Evolutionary conservation across 148 eudicot genomes (phyloP).

Genomic region (Vaccinium corymbosum): DNA sequence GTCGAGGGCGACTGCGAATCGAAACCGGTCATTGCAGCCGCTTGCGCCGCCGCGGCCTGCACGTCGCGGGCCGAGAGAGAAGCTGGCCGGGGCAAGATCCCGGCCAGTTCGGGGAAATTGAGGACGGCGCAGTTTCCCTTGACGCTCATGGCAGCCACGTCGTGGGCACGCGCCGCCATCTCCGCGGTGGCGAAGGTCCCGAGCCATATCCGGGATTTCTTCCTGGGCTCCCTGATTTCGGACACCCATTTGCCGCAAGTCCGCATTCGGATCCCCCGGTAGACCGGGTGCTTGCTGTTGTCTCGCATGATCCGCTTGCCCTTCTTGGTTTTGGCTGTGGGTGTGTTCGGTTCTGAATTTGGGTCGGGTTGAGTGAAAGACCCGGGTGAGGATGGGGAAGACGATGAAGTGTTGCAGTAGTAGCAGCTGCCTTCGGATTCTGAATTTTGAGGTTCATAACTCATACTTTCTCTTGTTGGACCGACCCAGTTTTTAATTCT

Average conservation of each 20-base stretch:
- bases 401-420: neutral
- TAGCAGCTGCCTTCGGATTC: conserved; percentile 15
- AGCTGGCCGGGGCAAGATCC: conserved; percentile 53
- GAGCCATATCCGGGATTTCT: conserved; percentile 85
- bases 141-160: conserved; percentile 70
- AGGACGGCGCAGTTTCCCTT: conserved; percentile 74
- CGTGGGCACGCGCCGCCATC: conserved; percentile 92
- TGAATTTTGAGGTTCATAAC: neutral
- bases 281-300: conserved; percentile 47
- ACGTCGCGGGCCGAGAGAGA: conserved; percentile 64
- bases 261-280: conserved; percentile 73
- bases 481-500: neutral
- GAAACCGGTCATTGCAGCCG: conserved; percentile 66
- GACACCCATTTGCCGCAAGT: conserved; percentile 94
- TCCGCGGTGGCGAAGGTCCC: conserved; percentile 77
- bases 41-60: conserved; percentile 82
- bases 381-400: conserved; percentile 1
- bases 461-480: neutral
- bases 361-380: neutral
- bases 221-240: conserved; percentile 73
- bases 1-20: conserved; percentile 27
- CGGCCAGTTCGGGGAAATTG: conserved; percentile 72
- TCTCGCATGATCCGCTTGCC: conserved; percentile 24
- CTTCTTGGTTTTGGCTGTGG: conserved; percentile 5
- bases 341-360: neutral